Evolutionary conservation across 208 protist genomes (phyloP), one percentile per base, ranked within the genome.

Genomic region (Acanthamoeba triangularis): DNA sequence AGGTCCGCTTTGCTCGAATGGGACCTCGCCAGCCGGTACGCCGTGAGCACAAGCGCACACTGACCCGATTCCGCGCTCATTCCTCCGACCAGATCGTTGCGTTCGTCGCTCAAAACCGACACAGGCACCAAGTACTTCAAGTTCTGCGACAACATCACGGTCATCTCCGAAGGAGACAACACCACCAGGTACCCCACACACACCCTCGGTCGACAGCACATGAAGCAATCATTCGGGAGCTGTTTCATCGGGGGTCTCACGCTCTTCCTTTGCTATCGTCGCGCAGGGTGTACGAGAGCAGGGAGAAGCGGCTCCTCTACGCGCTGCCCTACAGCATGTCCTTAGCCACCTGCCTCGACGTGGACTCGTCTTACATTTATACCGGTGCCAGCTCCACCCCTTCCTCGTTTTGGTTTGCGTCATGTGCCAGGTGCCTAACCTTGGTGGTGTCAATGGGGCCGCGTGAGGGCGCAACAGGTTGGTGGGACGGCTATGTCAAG

Each of bases 401-500:
- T 59, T 16, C 52, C 16, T 59, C 16, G 52, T 7, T 16, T 59
- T 59, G 7, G 52, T 7, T 16, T 59, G 11, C 16, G 52, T 7
- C 52, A 7, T 7, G 7, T 7, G 52, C 52, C 11, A 16, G 52
- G 52, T 18, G 52, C 11, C 52, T 16, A 7, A 16, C 11, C 52
- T 16, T 59, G 11, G 7, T 59, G 16, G 11, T 18, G 16, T 16
- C 52, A 59, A 59, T 8, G 30, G 7, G 30, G 28, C 13, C 20
- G 65, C 65, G 20, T 6, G 7, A 28, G 65, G 37, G 69, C n/a
- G 11, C 37, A 74, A n/a, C 37, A 78, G 69, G 76, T 30, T 87
- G 78, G 78, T 87, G 78, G 78, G 78, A 87, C n/a, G 78, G 78
- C 25, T 87, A 87, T 18, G 78, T 87, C 6, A 87, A 87, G 33